Evolutionary conservation across 2,329 filamentous ascomycete species (phyloP).

Genomic region (Alternaria sp.): DNA sequence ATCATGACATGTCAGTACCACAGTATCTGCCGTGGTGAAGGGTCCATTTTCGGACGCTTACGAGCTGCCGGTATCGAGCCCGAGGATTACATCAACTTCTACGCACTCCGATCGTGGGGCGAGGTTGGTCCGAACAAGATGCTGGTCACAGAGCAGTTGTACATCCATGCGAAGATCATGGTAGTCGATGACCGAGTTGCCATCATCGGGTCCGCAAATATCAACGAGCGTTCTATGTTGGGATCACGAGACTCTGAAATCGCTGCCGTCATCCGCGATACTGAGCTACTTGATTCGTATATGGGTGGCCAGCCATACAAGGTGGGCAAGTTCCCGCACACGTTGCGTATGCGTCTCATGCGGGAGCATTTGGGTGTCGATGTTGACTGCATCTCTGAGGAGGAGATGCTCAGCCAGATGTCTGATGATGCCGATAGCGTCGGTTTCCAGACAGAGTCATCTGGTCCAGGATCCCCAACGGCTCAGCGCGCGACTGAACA

Average conservation of each 20-base stretch:
- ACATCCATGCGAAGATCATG: constrained; percentile 97
- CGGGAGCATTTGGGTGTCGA: constrained; percentile 95
- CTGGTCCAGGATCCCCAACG: constrained; percentile 41
- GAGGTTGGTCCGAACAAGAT: constrained; percentile 82
- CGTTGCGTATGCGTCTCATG: constrained; percentile 91
- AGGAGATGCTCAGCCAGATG: constrained; percentile 43
- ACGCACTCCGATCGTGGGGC: constrained; percentile 89
- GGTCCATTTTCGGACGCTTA: constrained; percentile 88
- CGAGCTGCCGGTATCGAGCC: constrained; percentile 83
- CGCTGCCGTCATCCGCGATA: constrained; percentile 88
- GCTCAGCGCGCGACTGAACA: constrained; percentile 46
- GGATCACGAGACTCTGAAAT: constrained; percentile 91
- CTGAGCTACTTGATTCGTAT: constrained; percentile 86
- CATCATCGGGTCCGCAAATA: constrained; percentile 96
- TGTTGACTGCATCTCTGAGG: constrained; percentile 75
- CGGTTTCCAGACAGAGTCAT: constrained; percentile 53
- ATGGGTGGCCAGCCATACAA: constrained; percentile 91
- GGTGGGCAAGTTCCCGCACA: constrained; percentile 91
- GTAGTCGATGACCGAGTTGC: constrained; percentile 92
- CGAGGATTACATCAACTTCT: constrained; percentile 95
- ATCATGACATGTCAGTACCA: constrained; percentile 98
- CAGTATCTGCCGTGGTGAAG: constrained; percentile 91
- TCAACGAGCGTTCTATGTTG: constrained; percentile 96
- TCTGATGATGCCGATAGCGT: constrained; percentile 70
- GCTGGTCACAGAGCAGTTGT: constrained; percentile 92